A percentile compares a stretch with the other conserved stretches of the same genome.
Conservation (phyloP, 495 filamentous ascomycete species). For the Cercophora newfieldiana region DNA sequence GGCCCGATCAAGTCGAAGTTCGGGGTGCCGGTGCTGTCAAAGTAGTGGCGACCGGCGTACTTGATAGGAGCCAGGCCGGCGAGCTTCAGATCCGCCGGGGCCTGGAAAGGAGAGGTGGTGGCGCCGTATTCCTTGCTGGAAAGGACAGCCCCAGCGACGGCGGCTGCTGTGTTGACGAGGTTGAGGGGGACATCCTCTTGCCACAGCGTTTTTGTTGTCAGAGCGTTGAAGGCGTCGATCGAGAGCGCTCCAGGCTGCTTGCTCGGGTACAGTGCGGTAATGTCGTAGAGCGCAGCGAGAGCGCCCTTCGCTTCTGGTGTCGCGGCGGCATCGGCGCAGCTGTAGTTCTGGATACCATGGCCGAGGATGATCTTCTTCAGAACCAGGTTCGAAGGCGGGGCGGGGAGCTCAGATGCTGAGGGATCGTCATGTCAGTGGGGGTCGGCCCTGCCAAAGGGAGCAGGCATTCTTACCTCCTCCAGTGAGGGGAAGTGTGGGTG, state of each 20-base stretch:
- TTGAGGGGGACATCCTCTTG: constrained; percentile 40
- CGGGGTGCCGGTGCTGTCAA: constrained; percentile 52
- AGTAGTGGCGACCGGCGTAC: constrained; percentile 66
- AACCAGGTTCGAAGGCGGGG: constrained; percentile 44
- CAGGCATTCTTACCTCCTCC: constrained; percentile 24
- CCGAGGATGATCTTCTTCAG: constrained; percentile 67
- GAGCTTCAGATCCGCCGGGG: constrained; percentile 35
- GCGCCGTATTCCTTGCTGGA: constrained; percentile 34
- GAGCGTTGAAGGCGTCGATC: constrained; percentile 29
- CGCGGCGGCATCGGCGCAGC: constrained; percentile 44
- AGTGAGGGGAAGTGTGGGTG: constrained; percentile 28
- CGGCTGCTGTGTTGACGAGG: constrained; percentile 32
- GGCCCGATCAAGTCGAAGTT: constrained; percentile 56
- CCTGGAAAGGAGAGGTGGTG: constrained; percentile 42
- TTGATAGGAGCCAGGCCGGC: constrained; percentile 31
- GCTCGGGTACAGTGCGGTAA: constrained; percentile 48
- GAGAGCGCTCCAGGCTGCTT: constrained; percentile 29
- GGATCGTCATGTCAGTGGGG: not conserved
- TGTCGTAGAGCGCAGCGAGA: constrained; percentile 67
- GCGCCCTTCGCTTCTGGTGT: constrained; percentile 55
- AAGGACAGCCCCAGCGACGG: constrained; percentile 31
- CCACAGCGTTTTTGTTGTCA: constrained; percentile 37
- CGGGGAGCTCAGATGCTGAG: constrained; percentile 44
- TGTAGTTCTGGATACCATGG: constrained; percentile 79
- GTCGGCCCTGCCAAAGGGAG: not conserved